Conservation (phyloP, 2,329 filamentous ascomycete species). For the Trichoderma semiorbis region DNA sequence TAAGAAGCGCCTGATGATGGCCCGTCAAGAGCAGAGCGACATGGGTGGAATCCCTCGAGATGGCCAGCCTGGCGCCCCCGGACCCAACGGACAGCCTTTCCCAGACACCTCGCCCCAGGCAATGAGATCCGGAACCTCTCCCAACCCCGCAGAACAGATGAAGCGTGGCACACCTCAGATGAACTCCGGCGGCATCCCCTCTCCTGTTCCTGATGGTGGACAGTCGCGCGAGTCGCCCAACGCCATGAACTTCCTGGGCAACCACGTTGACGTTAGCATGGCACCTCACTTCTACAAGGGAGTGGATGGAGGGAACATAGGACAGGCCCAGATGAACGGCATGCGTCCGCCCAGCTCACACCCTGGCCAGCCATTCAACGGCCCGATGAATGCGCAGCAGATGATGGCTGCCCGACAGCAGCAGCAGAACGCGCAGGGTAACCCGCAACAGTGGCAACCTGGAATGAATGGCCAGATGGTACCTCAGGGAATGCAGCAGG, state of each 20-base stretch:
- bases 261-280: constrained; percentile 61
- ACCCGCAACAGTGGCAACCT: constrained; percentile 40
- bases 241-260: constrained; percentile 60
- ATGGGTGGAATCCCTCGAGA: constrained; percentile 48
- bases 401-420: constrained; percentile 55
- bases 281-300: constrained; percentile 57
- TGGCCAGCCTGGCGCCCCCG: constrained; percentile 50
- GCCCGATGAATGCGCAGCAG: constrained; percentile 56
- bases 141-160: constrained; percentile 75
- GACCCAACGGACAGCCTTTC: constrained; percentile 61
- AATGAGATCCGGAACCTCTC: constrained; percentile 66
- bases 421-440: constrained; percentile 30
- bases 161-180: constrained; percentile 75
- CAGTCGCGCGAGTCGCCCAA: constrained; percentile 65
- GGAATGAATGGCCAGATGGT: constrained; percentile 42
- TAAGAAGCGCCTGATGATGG: constrained; percentile 82
- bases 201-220: constrained; percentile 65
- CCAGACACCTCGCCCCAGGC: constrained; percentile 68
- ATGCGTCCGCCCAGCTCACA: constrained; percentile 70
- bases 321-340: constrained; percentile 54
- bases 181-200: constrained; percentile 65
- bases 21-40: constrained; percentile 71
- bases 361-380: constrained; percentile 55
- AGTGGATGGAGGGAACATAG: constrained; percentile 56
- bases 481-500: constrained; percentile 39